Percentiles rank a stretch among this genome's conserved stretches.
These are phyloP conservation scores for Erucastrum elatum DNA, from an alignment of 345 rosid species.

Conservation along the genomic window DNA sequence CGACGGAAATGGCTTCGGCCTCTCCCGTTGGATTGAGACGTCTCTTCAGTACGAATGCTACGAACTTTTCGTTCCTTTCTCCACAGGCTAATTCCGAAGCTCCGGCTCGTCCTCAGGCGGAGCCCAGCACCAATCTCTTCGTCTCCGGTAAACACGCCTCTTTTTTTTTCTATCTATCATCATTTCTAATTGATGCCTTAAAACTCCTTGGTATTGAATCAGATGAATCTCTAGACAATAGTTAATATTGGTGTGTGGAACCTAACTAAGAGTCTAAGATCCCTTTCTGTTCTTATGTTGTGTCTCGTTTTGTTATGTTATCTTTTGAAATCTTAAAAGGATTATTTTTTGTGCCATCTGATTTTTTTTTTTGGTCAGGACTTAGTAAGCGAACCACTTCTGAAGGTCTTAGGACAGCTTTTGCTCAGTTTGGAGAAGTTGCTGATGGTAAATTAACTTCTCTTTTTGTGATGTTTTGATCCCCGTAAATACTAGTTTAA, in stretches of 20 bases:
- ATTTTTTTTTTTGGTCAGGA: constrained; percentile 46
- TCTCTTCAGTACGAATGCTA: constrained; percentile 51
- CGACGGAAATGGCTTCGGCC: constrained; percentile 46
- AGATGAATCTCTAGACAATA: no score
- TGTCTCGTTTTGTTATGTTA: constrained; percentile 5
- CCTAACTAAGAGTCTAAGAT: no score
- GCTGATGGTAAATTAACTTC: constrained; percentile 57
- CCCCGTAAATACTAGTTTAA: not conserved
- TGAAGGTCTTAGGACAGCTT: constrained; percentile 69
- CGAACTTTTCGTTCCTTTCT: constrained; percentile 43
- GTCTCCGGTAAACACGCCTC: constrained; percentile 51
- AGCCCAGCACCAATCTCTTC: constrained; percentile 76
- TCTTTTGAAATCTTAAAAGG: not conserved
- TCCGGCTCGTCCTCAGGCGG: constrained; percentile 63
- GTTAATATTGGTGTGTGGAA: no score
- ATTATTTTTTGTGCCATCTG: not conserved
- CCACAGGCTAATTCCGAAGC: constrained; percentile 39
- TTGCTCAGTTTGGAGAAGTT: constrained; percentile 78
- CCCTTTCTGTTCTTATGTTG: not conserved
- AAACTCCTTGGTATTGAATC: no score
- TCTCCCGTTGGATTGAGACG: constrained; percentile 50
- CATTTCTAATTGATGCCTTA: not conserved
- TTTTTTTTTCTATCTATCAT: not conserved
- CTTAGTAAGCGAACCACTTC: constrained; percentile 78
- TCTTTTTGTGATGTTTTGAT: not conserved